Evolutionary conservation across 2,329 filamentous ascomycete genomes (phyloP).

Genomic region (Acrodontium crateriforme): DNA sequence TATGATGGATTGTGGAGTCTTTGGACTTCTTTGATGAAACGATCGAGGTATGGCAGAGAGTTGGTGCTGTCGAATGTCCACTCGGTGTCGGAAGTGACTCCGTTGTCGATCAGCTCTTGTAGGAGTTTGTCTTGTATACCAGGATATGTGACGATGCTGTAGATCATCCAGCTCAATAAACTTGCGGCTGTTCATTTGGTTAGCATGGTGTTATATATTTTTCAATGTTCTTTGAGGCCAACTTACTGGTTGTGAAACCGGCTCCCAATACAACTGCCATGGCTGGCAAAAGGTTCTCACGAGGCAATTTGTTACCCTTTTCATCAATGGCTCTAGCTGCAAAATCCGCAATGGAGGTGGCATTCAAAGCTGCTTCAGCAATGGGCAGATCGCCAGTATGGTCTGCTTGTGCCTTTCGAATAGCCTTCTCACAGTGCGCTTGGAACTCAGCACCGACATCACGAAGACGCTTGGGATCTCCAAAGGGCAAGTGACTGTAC

Average conservation of each 20-base stretch:
- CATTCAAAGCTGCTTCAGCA: constrained; percentile 25
- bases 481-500: constrained; percentile 45
- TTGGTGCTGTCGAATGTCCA: constrained; percentile 25
- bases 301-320: constrained; percentile 41
- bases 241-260: constrained; percentile 47
- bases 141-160: constrained; percentile 38
- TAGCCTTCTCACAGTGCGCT: constrained; percentile 26
- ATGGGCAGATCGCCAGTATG: constrained; percentile 23
- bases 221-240: too few relatives aligned
- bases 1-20: constrained; percentile 47
- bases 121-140: constrained; percentile 44
- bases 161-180: constrained; percentile 45
- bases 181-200: too few relatives aligned
- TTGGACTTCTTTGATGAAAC: constrained; percentile 48
- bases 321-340: constrained; percentile 39
- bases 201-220: too few relatives aligned
- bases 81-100: constrained; percentile 21
- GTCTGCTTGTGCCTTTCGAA: constrained; percentile 23
- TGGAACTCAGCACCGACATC: constrained; percentile 22
- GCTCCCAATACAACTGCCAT: constrained; percentile 42
- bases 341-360: constrained; percentile 31
- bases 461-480: constrained; percentile 36
- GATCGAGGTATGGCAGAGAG: constrained; percentile 39
- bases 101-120: constrained; percentile 39
- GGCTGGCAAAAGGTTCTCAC: constrained; percentile 25